Evolutionary conservation across 176 grass and related monocot genomes (phyloP).

Genomic region (Phyllostachys edulis): DNA sequence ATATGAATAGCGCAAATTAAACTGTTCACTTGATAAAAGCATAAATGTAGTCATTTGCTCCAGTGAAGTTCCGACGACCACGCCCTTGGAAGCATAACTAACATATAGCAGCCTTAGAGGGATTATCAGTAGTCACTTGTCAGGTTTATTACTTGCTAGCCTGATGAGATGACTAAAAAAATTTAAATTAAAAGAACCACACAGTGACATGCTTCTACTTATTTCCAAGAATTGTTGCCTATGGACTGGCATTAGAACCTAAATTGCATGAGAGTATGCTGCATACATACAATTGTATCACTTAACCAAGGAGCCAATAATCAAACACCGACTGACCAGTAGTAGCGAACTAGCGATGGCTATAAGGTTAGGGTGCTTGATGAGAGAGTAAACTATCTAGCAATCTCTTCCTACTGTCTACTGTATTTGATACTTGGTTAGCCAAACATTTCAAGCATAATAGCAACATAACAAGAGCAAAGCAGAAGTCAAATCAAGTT

Average conservation of each 20-base stretch:
- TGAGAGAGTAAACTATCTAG: not conserved
- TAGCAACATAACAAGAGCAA: not conserved
- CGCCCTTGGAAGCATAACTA: not conserved
- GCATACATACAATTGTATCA: not conserved
- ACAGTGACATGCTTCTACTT: not conserved
- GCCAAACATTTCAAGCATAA: not conserved
- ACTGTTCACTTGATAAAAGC: not conserved
- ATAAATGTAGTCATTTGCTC: not conserved
- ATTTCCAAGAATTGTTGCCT: conserved; percentile 11
- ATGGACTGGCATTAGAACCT: not conserved
- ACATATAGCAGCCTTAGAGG: not conserved
- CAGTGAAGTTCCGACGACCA: not conserved
- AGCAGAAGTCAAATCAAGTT: not conserved
- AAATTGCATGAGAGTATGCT: not conserved
- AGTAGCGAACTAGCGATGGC: not conserved
- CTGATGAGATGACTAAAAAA: not conserved
- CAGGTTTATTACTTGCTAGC: not conserved
- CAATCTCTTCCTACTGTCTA: not conserved
- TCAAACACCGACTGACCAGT: not conserved
- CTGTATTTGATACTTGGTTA: not conserved
- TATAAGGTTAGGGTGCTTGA: not conserved
- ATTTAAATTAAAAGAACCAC: not conserved
- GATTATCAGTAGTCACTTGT: not conserved
- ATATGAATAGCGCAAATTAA: not conserved
- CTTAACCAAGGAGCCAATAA: not conserved